Evolutionary conservation across 768 basidiomycete genomes (phyloP).

Genomic region (Mrakia blollopis): DNA sequence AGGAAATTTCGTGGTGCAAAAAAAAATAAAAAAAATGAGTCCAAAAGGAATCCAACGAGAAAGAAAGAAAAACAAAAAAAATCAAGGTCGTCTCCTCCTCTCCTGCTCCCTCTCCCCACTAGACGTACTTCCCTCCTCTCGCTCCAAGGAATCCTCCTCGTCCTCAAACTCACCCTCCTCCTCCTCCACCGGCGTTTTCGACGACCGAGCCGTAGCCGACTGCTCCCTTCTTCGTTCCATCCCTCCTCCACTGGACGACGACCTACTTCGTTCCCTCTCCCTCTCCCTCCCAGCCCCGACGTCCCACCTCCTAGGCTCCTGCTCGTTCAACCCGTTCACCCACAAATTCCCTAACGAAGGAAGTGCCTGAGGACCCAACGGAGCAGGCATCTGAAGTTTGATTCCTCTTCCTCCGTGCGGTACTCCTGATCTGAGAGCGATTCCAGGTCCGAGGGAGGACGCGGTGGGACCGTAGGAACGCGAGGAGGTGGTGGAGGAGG

Average conservation of each 20-base stretch:
- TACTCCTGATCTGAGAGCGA: neutral
- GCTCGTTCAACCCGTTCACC: neutral
- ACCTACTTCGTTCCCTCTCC: too few species aligned
- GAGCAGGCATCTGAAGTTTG: neutral
- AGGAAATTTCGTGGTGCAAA: too few species aligned
- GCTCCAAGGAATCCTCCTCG: neutral
- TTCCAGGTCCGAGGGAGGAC: neutral
- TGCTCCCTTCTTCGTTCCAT: too few species aligned
- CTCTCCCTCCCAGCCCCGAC: neutral
- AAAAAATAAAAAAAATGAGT: too few species aligned
- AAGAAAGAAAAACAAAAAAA: neutral
- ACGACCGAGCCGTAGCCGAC: too few species aligned
- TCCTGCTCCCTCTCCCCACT: neutral
- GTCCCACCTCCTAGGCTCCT: neutral
- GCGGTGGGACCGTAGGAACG: neutral
- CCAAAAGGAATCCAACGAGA: neutral
- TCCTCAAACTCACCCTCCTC: neutral
- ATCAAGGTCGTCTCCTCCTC: neutral
- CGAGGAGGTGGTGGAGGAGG: neutral
- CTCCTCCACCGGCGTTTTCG: too few species aligned
- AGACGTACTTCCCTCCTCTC: neutral
- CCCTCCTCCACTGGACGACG: too few species aligned
- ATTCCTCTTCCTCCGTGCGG: slow-evolving; percentile 2
- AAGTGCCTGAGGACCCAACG: neutral
- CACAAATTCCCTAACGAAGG: neutral